Evolutionary conservation across 805 yeast genomes (phyloP).

Genomic region (Saccharomycopsis sp.): DNA sequence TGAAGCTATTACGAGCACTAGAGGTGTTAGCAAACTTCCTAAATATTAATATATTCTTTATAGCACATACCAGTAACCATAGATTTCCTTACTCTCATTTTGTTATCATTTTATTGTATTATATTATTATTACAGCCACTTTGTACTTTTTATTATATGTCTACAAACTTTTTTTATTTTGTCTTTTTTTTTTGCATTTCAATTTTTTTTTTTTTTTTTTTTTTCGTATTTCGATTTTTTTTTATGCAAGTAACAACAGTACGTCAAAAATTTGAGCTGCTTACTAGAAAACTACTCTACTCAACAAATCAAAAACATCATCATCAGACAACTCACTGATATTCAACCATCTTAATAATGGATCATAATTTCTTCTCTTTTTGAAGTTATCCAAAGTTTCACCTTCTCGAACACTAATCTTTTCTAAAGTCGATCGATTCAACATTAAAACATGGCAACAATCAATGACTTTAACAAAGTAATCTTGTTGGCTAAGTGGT

Average conservation of each 20-base stretch:
- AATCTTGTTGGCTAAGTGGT: slow-evolving; percentile 6
- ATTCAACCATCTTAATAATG: slow-evolving; percentile 1
- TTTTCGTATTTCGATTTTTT: no score
- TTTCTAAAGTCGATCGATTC: not conserved
- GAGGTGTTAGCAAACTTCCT: not conserved
- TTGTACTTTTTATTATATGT: no score
- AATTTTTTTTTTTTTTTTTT: no score
- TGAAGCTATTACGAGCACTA: slow-evolving; percentile 10
- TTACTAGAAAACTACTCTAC: slow-evolving; percentile 12
- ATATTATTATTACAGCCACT: no score
- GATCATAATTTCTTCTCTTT: slow-evolving; percentile 1
- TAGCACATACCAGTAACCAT: slow-evolving; percentile 8
- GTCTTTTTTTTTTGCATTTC: no score
- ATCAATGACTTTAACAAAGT: slow-evolving; percentile 12
- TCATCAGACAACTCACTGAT: slow-evolving; percentile 8
- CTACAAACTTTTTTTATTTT: no score
- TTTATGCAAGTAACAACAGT: no score
- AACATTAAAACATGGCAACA: slow-evolving; percentile 18
- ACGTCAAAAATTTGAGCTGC: no score
- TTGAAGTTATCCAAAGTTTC: not conserved
- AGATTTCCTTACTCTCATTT: slow-evolving; percentile 9
- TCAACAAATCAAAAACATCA: slow-evolving; percentile 18
- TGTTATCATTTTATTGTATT: not conserved
- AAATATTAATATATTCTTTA: not conserved
- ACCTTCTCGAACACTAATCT: no score